phyloP scores from a whole-genome alignment of 2,329 filamentous ascomycete genomes.

The Colletotrichum godetiae region DNA sequence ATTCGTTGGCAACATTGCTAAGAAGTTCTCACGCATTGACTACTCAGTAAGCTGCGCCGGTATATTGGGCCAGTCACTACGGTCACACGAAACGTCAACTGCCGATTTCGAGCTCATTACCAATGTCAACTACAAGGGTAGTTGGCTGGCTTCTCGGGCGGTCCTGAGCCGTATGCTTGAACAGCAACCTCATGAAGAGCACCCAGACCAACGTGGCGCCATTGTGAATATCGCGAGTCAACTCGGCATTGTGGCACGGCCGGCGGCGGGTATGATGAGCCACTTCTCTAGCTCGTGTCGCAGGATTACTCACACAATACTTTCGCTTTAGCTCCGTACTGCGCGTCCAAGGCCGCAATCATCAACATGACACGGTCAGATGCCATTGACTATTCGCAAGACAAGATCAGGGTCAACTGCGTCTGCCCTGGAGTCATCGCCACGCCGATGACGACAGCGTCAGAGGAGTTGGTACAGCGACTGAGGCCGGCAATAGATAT shows the following conservation, averaged over 20 bases:
- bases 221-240: conserved; percentile 66
- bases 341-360: conserved; percentile 67
- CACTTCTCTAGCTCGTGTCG: neutral
- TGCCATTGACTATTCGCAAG: conserved; percentile 64
- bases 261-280: conserved; percentile 52
- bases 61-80: conserved; percentile 54
- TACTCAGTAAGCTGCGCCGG: conserved; percentile 69
- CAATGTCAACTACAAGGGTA: conserved; percentile 65
- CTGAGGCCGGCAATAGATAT: conserved; percentile 55
- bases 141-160: conserved; percentile 58
- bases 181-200: conserved; percentile 54
- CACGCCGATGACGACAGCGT: conserved; percentile 57
- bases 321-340: conserved; percentile 60
- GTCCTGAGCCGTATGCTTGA: conserved; percentile 57
- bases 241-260: conserved; percentile 60
- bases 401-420: conserved; percentile 61
- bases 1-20: conserved; percentile 47
- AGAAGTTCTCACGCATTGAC: conserved; percentile 59
- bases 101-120: conserved; percentile 64
- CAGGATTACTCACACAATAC: neutral
- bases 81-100: conserved; percentile 57
- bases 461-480: conserved; percentile 50
- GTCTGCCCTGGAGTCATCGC: conserved; percentile 74
- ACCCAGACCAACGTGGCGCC: conserved; percentile 56
- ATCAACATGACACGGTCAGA: conserved; percentile 68